phyloP scores from a whole-genome alignment of 2,329 filamentous ascomycete genomes.

The Orbilia ellipsospora region DNA sequence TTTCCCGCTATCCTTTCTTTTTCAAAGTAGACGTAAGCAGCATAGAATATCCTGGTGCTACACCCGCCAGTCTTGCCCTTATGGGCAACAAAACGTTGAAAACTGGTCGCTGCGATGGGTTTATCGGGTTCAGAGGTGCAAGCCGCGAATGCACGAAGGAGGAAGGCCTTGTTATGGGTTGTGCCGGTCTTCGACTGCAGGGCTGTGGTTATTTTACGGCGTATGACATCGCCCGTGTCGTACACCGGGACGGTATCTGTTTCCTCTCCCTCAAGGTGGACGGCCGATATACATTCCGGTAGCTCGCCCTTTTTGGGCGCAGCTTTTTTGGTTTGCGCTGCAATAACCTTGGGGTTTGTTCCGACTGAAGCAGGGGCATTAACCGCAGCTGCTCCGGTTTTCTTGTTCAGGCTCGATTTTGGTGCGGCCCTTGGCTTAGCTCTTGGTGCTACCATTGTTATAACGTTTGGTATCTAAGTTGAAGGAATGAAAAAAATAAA shows the following conservation, averaged over 20 bases:
- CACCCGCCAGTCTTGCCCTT: constrained; percentile 67
- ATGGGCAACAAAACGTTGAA: constrained; percentile 67
- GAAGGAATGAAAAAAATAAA: no score
- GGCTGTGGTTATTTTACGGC: constrained; percentile 69
- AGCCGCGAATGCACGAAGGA: constrained; percentile 66
- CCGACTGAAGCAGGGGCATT: no score
- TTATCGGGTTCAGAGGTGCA: constrained; percentile 60
- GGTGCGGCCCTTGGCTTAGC: no score
- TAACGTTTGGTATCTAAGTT: no score
- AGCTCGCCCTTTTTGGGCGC: no score
- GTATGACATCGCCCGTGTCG: constrained; percentile 70
- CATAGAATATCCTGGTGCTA: constrained; percentile 67
- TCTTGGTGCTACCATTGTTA: no score
- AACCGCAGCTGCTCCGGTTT: no score
- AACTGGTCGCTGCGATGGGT: constrained; percentile 64
- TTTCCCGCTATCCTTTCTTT: constrained; percentile 68
- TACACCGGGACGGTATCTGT: constrained; percentile 66
- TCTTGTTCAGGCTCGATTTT: no score
- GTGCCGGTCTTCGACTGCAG: constrained; percentile 62
- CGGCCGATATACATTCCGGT: not conserved
- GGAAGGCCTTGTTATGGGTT: constrained; percentile 67
- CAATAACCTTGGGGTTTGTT: no score
- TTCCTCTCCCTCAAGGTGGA: constrained; percentile 56
- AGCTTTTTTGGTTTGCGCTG: no score
- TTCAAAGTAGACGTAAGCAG: constrained; percentile 71